phyloP scores from a whole-genome alignment of 108 stramenopile genomes.

The Cylindrotheca fusiformis region DNA sequence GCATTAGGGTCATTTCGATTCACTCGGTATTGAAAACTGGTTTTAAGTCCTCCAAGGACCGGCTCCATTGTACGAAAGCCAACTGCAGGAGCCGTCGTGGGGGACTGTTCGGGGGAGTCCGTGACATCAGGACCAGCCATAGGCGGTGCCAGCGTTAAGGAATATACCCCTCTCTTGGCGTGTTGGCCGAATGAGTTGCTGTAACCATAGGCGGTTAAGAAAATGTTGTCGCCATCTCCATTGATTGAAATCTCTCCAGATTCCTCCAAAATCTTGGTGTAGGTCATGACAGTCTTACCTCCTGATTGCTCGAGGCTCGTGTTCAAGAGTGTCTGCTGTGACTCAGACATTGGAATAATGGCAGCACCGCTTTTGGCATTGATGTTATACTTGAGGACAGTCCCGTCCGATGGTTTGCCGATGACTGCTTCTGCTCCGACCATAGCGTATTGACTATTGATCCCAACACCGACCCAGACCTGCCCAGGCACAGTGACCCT shows the following conservation, averaged over 20 bases:
- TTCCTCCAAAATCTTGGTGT: conserved; percentile 52
- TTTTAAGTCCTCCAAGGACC: too few species aligned
- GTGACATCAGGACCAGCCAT: not conserved
- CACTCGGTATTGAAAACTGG: not conserved
- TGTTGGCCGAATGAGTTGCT: conserved; percentile 6
- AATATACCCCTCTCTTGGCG: not conserved
- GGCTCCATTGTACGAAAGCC: too few species aligned
- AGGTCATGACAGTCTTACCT: conserved; percentile 42
- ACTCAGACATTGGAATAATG: conserved; percentile 19
- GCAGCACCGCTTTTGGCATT: conserved; percentile 13
- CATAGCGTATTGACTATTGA: conserved; percentile 31
- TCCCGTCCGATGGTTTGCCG: conserved; percentile 35
- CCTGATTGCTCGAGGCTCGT: conserved; percentile 31
- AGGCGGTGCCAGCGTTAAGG: too few species aligned
- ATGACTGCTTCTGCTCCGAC: conserved; percentile 44
- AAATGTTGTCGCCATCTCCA: conserved; percentile 24
- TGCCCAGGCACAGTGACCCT: conserved; percentile 3
- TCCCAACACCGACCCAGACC: conserved; percentile 33
- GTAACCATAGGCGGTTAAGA: conserved; percentile 40
- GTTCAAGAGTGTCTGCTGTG: conserved; percentile 44
- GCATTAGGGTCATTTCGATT: conserved; percentile 6
- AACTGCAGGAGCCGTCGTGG: not conserved
- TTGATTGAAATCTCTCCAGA: conserved; percentile 36
- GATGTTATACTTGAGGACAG: conserved; percentile 43
- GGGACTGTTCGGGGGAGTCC: not conserved